Base-by-base conservation (phyloP, 2,329 filamentous ascomycete species). In the Pleomassaria siparia region DNA sequence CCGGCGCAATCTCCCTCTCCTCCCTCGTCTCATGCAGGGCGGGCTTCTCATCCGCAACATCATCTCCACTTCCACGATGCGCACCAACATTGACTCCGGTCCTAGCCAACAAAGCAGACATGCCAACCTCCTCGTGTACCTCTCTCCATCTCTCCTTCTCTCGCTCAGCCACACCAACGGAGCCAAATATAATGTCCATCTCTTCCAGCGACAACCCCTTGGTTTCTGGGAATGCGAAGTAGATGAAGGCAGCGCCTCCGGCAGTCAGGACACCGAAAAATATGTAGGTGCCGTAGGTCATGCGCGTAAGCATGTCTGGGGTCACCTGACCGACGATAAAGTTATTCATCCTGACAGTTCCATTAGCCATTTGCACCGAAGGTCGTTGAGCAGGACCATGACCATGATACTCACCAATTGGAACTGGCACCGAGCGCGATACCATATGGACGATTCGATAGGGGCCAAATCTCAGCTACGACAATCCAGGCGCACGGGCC, bases 401-500 rank as follows among this genome's bases (percentile, higher is more conserved):
- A 44, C 8, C 33, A 30, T 20, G 2, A n/a, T 4, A 39, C 51
- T 36, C 47, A 57, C 71, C 72, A 74, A 53, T 74, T 75, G 7
- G 58, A 63, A 6, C 63, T 69, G 26, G 84, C 84, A 16, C 84
- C 86, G 0, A 90, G 73, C 0, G 86, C 78, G 13, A 88, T 85
- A 41, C 86, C 87, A 52, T 89, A 87, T 0, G 87, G 80, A 29
- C 59, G 79, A 18, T 84, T 83, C 49, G 80, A 84, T 8, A 89
- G 69, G 0, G 86, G 87, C 83, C 84, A 91, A 35, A 90, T 82
- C 69, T 89, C 87, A 2, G 85, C 80, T 1, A 88, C 78, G 46
- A 90, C 79, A 50, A 88, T 87, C 87, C 87, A 90, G 0, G 83
- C 80, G 60, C 83, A 85, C 2, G 86, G 86, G 0, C 86, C 85